Base-by-base conservation (phyloP, 78 protist genomes). In the Speleostelium caveatum region DNA sequence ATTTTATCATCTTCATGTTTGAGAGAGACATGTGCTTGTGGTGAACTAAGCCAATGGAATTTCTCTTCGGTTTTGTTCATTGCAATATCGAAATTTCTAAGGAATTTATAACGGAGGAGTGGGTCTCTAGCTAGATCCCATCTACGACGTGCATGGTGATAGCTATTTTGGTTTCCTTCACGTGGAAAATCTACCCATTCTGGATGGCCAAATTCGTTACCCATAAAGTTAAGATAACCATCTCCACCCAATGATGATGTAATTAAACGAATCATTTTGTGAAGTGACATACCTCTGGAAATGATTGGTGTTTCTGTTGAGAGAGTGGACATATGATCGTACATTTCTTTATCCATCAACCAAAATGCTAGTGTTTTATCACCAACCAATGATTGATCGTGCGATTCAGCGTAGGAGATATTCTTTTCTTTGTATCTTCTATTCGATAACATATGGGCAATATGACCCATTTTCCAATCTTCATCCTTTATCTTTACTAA, bases 171-270 rank as follows among this genome's bases (percentile, higher is more conserved):
- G 96, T 99, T 99, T 41, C 96, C 98, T 6, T 26, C 96, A 24
- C 98, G 74, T 41, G 99, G 99, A 60, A 99, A 97, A 75, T 99
- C 99, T 3, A 98, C 95, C 99, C 99, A 98, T 86, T 98, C 99
- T 30, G 99, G 99, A 75, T 98, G 99, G 22, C 99, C 99, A 55
- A 97, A 98, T 89, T 98, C 99, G 72, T 98, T 98, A 59, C 99
- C 99, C 94, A 97, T 95, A 71, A 98, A 97, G 62, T 69, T 96
- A 45, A 98, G 96, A 72, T 96, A 97, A 24, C 97, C 99, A 61
- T 98, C 97, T 22, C 98, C 99, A 19, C 97, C 99, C n/a, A 97
- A 87, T 6, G 95, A 49, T 24, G 56, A 56, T 3, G 99, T 96
- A 30, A 98, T 59, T 22, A 96, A 58, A 22, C 97, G 69, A 21